A percentile compares a stretch with the other conserved stretches of the same genome.
These are phyloP conservation scores for Sarcodon aspratus DNA, from an alignment of 768 basidiomycete genomes.

Conservation along the genomic window DNA sequence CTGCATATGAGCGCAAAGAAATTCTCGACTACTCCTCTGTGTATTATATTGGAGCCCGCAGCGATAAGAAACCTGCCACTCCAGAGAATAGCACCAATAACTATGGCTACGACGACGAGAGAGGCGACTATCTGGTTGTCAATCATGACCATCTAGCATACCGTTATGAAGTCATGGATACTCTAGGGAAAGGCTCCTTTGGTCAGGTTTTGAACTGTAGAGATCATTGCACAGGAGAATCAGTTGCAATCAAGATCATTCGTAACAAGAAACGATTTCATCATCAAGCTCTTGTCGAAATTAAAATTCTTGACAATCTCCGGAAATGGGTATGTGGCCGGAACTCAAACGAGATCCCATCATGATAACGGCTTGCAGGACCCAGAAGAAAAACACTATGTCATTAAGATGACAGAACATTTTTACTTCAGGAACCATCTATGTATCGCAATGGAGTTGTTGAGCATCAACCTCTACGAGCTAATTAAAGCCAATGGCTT, in stretches of 20 bases:
- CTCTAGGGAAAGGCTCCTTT: slow-evolving; percentile 96
- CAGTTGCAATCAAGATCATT: slow-evolving; percentile 99
- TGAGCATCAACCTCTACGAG: slow-evolving; percentile 98
- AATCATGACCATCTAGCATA: slow-evolving; percentile 89
- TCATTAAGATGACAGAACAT: slow-evolving; percentile 96
- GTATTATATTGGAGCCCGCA: slow-evolving; percentile 71
- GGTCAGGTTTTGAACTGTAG: slow-evolving; percentile 95
- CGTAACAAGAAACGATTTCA: slow-evolving; percentile 99
- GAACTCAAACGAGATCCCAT: background rate
- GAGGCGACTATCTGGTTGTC: slow-evolving; percentile 92
- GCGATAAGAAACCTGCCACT: slow-evolving; percentile 76
- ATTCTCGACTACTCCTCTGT: slow-evolving; percentile 79
- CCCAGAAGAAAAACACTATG: slow-evolving; percentile 90
- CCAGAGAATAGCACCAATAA: slow-evolving; percentile 72
- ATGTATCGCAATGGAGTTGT: slow-evolving; percentile 95
- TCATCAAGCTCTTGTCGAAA: slow-evolving; percentile 97
- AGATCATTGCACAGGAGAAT: slow-evolving; percentile 89
- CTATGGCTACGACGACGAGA: slow-evolving; percentile 94
- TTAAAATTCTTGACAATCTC: slow-evolving; percentile 94
- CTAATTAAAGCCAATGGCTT: slow-evolving; percentile 99
- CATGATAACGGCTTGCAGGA: slow-evolving; percentile 43
- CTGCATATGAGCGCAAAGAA: slow-evolving; percentile 85
- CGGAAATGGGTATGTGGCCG: slow-evolving; percentile 85
- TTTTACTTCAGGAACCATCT: slow-evolving; percentile 97
- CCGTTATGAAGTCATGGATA: slow-evolving; percentile 90